Evolutionary conservation across 2,329 filamentous ascomycete species (phyloP), one percentile per base, ranked within the genome.

Genomic region (Fusarium sp.): DNA sequence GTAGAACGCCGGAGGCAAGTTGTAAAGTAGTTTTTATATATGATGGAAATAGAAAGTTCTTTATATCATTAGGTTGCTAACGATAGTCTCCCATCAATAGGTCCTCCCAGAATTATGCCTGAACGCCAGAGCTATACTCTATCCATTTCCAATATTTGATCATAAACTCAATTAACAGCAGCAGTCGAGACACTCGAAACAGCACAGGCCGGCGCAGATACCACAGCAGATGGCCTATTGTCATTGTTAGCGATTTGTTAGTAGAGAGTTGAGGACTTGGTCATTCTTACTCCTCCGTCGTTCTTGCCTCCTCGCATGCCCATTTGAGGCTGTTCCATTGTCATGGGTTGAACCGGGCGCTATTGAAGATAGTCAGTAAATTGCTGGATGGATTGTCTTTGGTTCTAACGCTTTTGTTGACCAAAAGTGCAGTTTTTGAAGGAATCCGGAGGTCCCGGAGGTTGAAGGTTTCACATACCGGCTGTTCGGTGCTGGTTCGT

Each of bases 171-270:
- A 77, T 73, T 77, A 76, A 59, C 75, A 77, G 55, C 75, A 77
- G 62, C 75, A 76, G 57, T 77, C 75, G 25, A 76, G 55, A 45
- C 77, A 81, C 69, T 82, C 79, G 58, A 80, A 81, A 69, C 80
- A 82, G 68, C 78, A 80, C 6, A 81, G 74, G 23, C 80, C 80
- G 8, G 80, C 79, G 59, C 80, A 82, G 53, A 82, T 73, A 28
- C 80, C 80, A 58, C 80, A 82, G 75, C 80, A 82, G 49, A 82
- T 70, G 16, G 80, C 80, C 80, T 82, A 45, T 11, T 13, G 46
- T 47, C 2, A 30, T n/a, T 40, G 27, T 66, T 23, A 65, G 60
- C 50, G n/a, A 18, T 8, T n/a, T 18, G 3, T 13, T 28, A 16
- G 27, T 18, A 20, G 7, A 32, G 12, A 37, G 21, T 16, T 12